Evolutionary conservation across 2,329 filamentous ascomycete genomes (phyloP).

Genomic region (Alternaria triticina): DNA sequence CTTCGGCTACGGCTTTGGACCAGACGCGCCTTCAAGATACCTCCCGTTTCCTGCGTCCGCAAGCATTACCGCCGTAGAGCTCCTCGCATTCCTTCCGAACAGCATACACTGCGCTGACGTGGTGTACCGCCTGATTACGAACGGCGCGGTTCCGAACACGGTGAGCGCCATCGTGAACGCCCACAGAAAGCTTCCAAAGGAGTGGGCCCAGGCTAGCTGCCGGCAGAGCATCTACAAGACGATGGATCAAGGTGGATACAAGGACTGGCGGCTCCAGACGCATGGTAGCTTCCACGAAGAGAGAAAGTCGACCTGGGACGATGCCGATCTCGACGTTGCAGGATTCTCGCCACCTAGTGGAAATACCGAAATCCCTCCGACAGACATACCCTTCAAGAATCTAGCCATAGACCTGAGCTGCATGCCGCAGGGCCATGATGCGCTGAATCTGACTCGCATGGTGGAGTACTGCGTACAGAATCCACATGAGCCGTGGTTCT

Average conservation of each 20-base stretch:
- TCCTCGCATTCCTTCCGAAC: constrained; percentile 32
- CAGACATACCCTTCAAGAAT: constrained; percentile 22
- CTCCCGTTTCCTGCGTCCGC: constrained; percentile 24
- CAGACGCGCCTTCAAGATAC: constrained; percentile 10
- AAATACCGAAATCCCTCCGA: background rate
- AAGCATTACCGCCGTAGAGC: constrained; percentile 31
- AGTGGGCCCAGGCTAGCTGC: constrained; percentile 15
- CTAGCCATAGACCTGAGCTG: constrained; percentile 21
- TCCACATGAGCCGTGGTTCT: constrained; percentile 23
- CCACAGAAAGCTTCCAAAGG: constrained; percentile 14
- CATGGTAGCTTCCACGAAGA: constrained; percentile 15
- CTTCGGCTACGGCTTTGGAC: constrained; percentile 6
- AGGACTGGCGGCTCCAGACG: constrained; percentile 22
- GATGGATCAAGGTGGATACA: constrained; percentile 24
- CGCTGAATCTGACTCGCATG: constrained; percentile 33
- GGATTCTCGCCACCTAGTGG: constrained; percentile 5
- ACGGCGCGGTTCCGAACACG: constrained; percentile 14
- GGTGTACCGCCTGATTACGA: constrained; percentile 31
- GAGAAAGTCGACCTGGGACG: constrained; percentile 13
- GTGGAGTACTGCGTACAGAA: constrained; percentile 24
- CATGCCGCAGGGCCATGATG: constrained; percentile 25
- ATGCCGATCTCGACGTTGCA: constrained; percentile 3
- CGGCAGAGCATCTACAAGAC: constrained; percentile 21
- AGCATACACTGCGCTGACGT: constrained; percentile 26
- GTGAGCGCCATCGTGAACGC: constrained; percentile 26